Base-by-base conservation (phyloP, 208 protist genomes). In the Kentomonas sorsogonicus region DNA sequence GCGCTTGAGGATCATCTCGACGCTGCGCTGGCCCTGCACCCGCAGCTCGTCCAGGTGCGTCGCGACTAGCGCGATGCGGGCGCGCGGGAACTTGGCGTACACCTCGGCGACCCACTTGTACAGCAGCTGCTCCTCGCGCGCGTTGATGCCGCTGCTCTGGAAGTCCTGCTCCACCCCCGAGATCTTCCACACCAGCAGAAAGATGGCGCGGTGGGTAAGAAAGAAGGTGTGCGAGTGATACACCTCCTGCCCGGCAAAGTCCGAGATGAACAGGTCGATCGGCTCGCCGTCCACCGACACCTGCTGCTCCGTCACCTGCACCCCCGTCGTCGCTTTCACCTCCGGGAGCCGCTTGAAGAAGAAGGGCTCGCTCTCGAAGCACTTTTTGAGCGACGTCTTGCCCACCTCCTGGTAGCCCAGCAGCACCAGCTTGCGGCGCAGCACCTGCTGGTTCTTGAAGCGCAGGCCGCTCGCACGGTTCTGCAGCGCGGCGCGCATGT, bases 41-140 rank as follows among this genome's bases (percentile, higher is more conserved):
- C 86, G 85, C 31, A 92, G 84, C 71, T 91, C 80, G 59, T 96
- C 89, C 29, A 93, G 70, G 74, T 96, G 89, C 22, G 86, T 96
- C 15, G 81, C 86, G 25, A 96, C 77, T 9, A 96, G 69, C 16
- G 84, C 80, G 33, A 96, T 79, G 40, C 66, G 74, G 1, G 86
- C 81, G 15, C 52, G 44, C 1, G 86, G 86, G 51, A 84, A 93
- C 50, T 93, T 93, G 39, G 89, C 74, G 57, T 92, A 91, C 25
- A 96, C 81, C 68, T 93, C 81, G n/a, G 77, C 72, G 43, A 89
- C 79, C 82, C 83, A 93, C 51, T 74, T 80, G 46, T 89, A 80
- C 65, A 96, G 71, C 4, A 83, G 81, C 60, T 89, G 65, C 67
- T 96, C 86, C 71, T 96, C 84, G 5, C 69, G 61, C 9, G 43